Percentiles rank a stretch among this genome's conserved stretches.
Conservation (phyloP, 176 grass and related monocot genomes). For the Avena eriantha region DNA sequence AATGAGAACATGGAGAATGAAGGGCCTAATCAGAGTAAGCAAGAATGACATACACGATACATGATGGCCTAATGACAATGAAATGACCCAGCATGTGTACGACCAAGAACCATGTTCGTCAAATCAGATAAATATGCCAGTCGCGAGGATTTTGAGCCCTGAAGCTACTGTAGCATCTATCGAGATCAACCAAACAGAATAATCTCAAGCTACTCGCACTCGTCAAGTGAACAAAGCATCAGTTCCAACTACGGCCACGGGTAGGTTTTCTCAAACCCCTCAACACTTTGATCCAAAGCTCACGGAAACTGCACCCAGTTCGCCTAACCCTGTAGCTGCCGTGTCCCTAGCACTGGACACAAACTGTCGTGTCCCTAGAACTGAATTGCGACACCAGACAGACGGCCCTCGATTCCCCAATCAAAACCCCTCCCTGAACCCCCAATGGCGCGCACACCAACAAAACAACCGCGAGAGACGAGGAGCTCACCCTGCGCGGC, state of each 20-base stretch:
- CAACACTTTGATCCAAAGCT: neutral
- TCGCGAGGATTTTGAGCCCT: neutral
- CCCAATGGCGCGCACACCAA: neutral
- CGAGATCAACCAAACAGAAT: neutral
- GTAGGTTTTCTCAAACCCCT: neutral
- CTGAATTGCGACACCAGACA: neutral
- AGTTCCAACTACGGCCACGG: neutral
- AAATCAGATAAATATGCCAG: neutral
- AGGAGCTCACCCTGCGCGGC: conserved; percentile 61
- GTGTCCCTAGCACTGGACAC: neutral
- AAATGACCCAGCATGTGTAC: neutral
- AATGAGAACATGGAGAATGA: neutral
- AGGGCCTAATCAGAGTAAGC: neutral
- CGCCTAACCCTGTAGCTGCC: neutral
- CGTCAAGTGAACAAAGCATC: neutral
- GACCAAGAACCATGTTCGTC: neutral
- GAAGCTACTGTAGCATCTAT: neutral
- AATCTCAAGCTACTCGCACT: neutral
- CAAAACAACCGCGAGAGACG: neutral
- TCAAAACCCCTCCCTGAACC: conserved; percentile 24
- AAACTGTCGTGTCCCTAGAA: neutral
- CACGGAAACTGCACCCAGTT: conserved; percentile 7
- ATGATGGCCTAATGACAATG: neutral
- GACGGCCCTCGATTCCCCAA: neutral
- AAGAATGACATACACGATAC: neutral